Evolutionary conservation across 108 stramenopile genomes (phyloP), one percentile per base, ranked within the genome.

Genomic region (Heterococcus sp.): DNA sequence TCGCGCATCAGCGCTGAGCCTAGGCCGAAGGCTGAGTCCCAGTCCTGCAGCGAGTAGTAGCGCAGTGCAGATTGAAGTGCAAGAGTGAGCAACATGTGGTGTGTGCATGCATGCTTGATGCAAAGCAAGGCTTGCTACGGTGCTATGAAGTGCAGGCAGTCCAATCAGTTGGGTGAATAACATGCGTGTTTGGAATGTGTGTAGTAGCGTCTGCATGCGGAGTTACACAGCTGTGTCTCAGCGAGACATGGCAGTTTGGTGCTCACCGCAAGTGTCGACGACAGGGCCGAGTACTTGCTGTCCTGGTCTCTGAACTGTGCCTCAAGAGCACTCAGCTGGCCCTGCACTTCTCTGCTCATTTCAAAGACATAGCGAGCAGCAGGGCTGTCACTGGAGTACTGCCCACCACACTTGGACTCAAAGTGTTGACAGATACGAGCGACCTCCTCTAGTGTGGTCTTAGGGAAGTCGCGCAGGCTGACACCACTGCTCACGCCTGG

Each of bases 301-400:
- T 58, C 46, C 3, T 31, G 31, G 65, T 30, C 46, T 38, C 21
- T n/a, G 11, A 11, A n/a, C 30, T 68, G 37, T 40, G 35, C 37
- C 75, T 38, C 75, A 26, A 84, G 58, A 8, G 72, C 36, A 1
- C 27, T 31, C 32, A 32, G 32, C 3, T 76, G 66, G 3, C 71
- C 58, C 63, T 85, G 86, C 0, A 92, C 89, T 73, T 92, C 92
- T 1, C 87, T 79, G 0, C 85, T 78, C 69, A 92, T 86, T 76
- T 92, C 90, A 65, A 90, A 91, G 11, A 92, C 83, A 82, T 91
- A 92, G 36, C 92, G 64, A 37, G 92, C 91, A 21, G 91, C 92
- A 31, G 91, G 90, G 32, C 90, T 90, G 65, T 89, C 78, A 65
- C 89, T 86, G 67, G 82, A 37, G 83, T 89, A 89, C 29, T 87